Evolutionary conservation across 139 green algal species (phyloP).

Genomic region (Chlamydomonas sphaeroides): DNA sequence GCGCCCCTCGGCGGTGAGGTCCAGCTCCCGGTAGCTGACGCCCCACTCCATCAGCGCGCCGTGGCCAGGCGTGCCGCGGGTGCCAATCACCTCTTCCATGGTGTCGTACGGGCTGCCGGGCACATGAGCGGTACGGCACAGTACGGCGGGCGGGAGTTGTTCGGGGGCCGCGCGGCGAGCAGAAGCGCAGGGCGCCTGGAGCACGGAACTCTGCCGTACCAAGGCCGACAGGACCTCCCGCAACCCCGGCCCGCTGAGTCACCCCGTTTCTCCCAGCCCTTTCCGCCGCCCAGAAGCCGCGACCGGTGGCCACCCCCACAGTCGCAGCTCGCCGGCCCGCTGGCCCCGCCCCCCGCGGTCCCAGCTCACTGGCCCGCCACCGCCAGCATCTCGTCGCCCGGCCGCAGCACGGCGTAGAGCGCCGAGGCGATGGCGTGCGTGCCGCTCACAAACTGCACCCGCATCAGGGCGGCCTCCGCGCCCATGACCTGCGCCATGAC

Average conservation of each 20-base stretch:
- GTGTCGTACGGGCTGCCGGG: conserved; percentile 95
- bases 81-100: conserved; percentile 95
- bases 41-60: conserved; percentile 90
- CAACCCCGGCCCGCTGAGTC: no score
- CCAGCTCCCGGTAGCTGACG: conserved; percentile 84
- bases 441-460: conserved; percentile 90
- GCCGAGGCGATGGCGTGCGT: conserved; percentile 93
- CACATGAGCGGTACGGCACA: no score
- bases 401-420: conserved; percentile 87
- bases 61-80: conserved; percentile 71
- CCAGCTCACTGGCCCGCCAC: conserved; percentile 77
- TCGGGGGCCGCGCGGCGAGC: no score
- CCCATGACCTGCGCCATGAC: conserved; percentile 90
- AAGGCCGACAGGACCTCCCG: no score
- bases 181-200: no score
- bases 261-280: no score
- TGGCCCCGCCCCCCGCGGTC: no score
- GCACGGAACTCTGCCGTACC: no score
- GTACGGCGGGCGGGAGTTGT: background rate
- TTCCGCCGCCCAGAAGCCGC: no score
- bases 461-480: conserved; percentile 87
- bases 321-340: no score
- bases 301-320: no score
- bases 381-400: conserved; percentile 90
- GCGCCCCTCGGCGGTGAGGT: conserved; percentile 57